Conservation (phyloP, 208 protist species). For the Wallacemonas sp. region DNA sequence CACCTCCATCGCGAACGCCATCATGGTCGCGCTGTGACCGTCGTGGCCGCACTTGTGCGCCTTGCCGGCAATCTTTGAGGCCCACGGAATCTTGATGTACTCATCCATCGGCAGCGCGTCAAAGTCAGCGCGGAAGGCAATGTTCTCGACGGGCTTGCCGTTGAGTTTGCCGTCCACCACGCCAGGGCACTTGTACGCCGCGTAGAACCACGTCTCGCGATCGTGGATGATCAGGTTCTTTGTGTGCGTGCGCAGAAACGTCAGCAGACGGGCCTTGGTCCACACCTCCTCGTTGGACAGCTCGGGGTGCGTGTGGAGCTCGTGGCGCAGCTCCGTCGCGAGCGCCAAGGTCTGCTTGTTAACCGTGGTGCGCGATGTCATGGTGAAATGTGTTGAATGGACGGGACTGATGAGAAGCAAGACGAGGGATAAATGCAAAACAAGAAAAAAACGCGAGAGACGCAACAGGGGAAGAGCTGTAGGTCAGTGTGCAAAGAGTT, state of each 20-base stretch:
- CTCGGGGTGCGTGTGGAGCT: constrained; percentile 44
- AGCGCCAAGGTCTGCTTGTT: constrained; percentile 19
- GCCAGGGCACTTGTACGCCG: constrained; percentile 25
- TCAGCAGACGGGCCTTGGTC: constrained; percentile 40
- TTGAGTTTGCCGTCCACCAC: constrained; percentile 13
- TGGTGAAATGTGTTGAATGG: neutral
- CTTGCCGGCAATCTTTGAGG: constrained; percentile 39
- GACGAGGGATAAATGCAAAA: no score
- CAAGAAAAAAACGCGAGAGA: no score
- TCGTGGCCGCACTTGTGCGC: constrained; percentile 50
- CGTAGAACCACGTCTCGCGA: constrained; percentile 44
- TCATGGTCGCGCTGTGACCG: constrained; percentile 40
- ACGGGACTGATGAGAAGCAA: neutral
- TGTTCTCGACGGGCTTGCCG: constrained; percentile 25
- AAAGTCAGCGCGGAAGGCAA: constrained; percentile 46
- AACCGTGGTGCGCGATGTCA: neutral
- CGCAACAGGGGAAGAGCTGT: neutral
- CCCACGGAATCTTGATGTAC: constrained; percentile 38
- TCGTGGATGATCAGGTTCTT: constrained; percentile 31
- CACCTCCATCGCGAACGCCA: constrained; percentile 49
- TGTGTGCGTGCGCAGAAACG: constrained; percentile 31
- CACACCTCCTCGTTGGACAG: constrained; percentile 57
- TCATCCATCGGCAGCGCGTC: constrained; percentile 47
- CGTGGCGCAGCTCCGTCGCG: constrained; percentile 35
- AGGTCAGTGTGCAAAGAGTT: no score